Evolutionary conservation across 345 rosid genomes (phyloP), one percentile per base, ranked within the genome.

Genomic region (Theobroma cacao): DNA sequence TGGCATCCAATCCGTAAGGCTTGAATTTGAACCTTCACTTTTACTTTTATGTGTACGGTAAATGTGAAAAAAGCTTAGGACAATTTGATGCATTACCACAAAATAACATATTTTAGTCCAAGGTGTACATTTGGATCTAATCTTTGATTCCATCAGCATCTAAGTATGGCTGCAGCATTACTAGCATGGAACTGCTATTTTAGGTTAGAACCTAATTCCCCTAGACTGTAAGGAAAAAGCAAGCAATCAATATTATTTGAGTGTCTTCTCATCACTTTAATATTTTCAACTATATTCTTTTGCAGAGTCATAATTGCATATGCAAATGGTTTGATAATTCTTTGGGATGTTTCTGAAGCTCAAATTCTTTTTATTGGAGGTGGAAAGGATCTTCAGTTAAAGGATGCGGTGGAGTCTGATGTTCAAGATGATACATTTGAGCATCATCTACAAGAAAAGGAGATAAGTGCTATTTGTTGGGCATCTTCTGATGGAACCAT

Each of bases 401-500:
- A 87, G 82, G 87, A 85, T 83, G 85, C 76, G 73, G 75, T 31
- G 55, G 82, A 79, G 40, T 43, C 68, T 38, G 75, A 81, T 63
- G 56, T 62, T 60, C 78, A 70, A 61, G 85, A 84, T 53, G 82
- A 75, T 62, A 47, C 41, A 60, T 82, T 77, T 33, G 80, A 84
- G 70, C 77, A 75, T 67, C 58, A 78, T 41, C 66, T 83, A n/a
- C 66, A 55, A 69, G 93, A 86, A 65, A 88, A 88, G 82, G 93
- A 91, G 86, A 91, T 90, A 83, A 88, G 87, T 81, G 88, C 93
- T 75, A 87, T 90, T 58, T 87, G 96, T 80, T 91, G 96, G 96
- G 92, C 92, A 75, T 91, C 96, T 72, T 74, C 86, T 26, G 79
- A 80, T 85, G 93, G 92, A 59, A 85, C 96, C 30, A 78, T 88